Evolutionary conservation across 129 eudicot genomes (phyloP), one percentile per base, ranked within the genome.

Genomic region (Lonicera japonica): DNA sequence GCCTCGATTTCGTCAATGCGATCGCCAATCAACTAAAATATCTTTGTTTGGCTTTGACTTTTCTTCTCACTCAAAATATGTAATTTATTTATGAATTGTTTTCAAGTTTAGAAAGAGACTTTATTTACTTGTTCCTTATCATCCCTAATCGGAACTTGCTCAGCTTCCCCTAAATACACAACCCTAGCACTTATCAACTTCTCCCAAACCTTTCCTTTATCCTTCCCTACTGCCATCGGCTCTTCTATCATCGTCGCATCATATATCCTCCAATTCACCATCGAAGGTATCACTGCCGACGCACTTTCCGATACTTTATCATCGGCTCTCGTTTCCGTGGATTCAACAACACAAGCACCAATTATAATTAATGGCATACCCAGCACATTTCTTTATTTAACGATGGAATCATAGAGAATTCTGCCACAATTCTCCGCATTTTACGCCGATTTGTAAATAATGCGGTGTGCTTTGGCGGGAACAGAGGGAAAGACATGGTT

Each of bases 161-260:
- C 99, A 23, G 99, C 99, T 71, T 92, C 99, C 21, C 99, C 99
- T 73, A 92, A 78, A 70, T 92, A 92, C 52, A 92, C 95, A 20
- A 92, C 55, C 74, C 96, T 68, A 40, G 91, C 96, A 70, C 81
- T 85, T 95, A 92, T 88, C 70, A 92, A 22, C 79, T 88, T 92
- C 85, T 92, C 99, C 96, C 95, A 92, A 14, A 80, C 96, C 58
- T 80, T 88, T 21, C 81, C 83, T 76, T 77, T 92, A 23, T 43
- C 50, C 75, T 92, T 92, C 71, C 99, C 99, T 73, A 92, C 21
- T 64, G 96, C 99, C 95, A 87, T 60, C 45, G 99, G 99, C 75
- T 92, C 99, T 67, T 96, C 99, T 0, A 92, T 92, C 76, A 68
- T 91, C 60, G 91, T 82, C 55, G 99, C 95, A 66, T 92, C 99